Percentiles rank a stretch among this genome's conserved stretches.
phyloP scores from a whole-genome alignment of 805 yeast genomes.

The Candida multigemmis region DNA sequence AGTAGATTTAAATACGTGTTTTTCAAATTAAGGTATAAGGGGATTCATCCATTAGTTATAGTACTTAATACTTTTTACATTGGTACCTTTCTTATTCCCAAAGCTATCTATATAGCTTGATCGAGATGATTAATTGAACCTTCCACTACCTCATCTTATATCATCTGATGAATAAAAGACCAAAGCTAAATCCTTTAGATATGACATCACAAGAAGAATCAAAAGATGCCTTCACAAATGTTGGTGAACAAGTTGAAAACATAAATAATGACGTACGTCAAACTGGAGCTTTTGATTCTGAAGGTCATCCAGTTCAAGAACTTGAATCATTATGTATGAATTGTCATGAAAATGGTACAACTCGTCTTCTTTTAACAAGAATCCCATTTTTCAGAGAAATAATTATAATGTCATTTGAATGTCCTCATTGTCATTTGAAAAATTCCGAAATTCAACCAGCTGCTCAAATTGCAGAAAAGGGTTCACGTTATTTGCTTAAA shows the following conservation, averaged over 20 bases:
- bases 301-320: conserved; percentile 93
- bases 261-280: conserved; percentile 38
- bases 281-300: conserved; percentile 75
- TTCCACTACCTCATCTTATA: not conserved
- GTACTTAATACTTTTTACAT: no score
- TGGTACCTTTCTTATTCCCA: no score
- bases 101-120: no score
- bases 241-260: conserved; percentile 32
- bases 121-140: no score
- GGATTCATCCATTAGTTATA: no score
- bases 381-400: conserved; percentile 91
- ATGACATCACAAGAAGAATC: conserved; percentile 5
- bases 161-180: conserved; percentile 1
- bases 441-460: conserved; percentile 97
- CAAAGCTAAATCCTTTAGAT: conserved; percentile 7
- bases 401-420: conserved; percentile 87
- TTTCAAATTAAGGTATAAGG: no score
- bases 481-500: conserved; percentile 61
- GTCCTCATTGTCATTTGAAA: conserved; percentile 89
- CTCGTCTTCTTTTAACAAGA: conserved; percentile 73
- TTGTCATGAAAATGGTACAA: conserved; percentile 79
- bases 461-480: conserved; percentile 81
- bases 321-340: conserved; percentile 94
- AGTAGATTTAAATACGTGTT: no score
- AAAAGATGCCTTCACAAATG: conserved; percentile 16